Conservation (phyloP, 495 filamentous ascomycete genomes). For the Aspergillus bertholletiae region DNA sequence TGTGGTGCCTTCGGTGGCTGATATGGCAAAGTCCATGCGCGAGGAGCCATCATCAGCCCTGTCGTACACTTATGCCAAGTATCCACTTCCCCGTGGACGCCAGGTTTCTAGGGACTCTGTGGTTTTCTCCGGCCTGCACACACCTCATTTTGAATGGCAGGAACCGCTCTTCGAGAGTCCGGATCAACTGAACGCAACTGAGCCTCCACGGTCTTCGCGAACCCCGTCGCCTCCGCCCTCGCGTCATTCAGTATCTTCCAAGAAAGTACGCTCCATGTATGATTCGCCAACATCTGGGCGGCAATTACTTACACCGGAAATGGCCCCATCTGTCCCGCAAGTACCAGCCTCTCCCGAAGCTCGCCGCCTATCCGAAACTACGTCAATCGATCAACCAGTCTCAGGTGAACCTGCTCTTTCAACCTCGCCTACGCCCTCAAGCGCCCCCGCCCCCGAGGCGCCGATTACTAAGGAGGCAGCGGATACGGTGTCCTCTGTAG, state of each 20-base stretch:
- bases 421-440: slow-evolving; percentile 11
- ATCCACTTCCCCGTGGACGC: slow-evolving; percentile 76
- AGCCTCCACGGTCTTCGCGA: slow-evolving; percentile 31
- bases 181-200: slow-evolving; percentile 30
- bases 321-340: slow-evolving; percentile 9
- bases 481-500: slow-evolving; percentile 57
- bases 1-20: slow-evolving; percentile 27
- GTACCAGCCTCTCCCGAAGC: slow-evolving; percentile 8
- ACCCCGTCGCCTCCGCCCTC: slow-evolving; percentile 34
- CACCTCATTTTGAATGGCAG: slow-evolving; percentile 59
- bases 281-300: slow-evolving; percentile 24
- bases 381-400: neutral
- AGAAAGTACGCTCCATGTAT: slow-evolving; percentile 35
- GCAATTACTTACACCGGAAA: slow-evolving; percentile 14
- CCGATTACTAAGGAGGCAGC: slow-evolving; percentile 32
- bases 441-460: slow-evolving; percentile 15
- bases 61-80: slow-evolving; percentile 81
- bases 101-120: slow-evolving; percentile 66
- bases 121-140: slow-evolving; percentile 58
- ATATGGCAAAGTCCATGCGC: slow-evolving; percentile 8
- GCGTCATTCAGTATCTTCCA: slow-evolving; percentile 21
- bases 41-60: slow-evolving; percentile 49
- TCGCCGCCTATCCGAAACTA: slow-evolving; percentile 9
- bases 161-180: slow-evolving; percentile 51
- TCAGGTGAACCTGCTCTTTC: neutral